These are phyloP conservation scores for Candida michaelii DNA, from an alignment of 805 yeast species.

Conservation along the genomic window DNA sequence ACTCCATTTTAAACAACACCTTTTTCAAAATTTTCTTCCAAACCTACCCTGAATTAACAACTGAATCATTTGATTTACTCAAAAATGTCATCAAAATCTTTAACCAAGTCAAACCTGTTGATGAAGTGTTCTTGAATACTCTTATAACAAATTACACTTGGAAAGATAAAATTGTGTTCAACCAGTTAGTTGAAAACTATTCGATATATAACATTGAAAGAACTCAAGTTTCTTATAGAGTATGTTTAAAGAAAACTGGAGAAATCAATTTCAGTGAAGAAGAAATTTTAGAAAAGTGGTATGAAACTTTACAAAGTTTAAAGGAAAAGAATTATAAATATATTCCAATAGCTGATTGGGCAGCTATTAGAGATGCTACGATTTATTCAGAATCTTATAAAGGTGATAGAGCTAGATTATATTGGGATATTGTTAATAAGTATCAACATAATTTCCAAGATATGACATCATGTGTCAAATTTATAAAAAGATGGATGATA, in stretches of 20 bases:
- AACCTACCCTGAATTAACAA: constrained; percentile 49
- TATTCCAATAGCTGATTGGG: constrained; percentile 84
- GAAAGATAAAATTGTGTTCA: constrained; percentile 65
- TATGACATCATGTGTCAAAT: constrained; percentile 29
- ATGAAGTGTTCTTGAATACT: constrained; percentile 81
- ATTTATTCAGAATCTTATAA: constrained; percentile 38
- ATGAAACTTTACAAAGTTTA: constrained; percentile 43
- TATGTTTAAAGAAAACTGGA: constrained; percentile 71
- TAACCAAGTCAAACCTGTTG: constrained; percentile 57
- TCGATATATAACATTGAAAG: constrained; percentile 54
- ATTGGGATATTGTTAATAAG: constrained; percentile 53
- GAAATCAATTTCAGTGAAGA: constrained; percentile 49
- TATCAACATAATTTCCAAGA: constrained; percentile 46
- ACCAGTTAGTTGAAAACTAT: constrained; percentile 62
- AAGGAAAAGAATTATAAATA: constrained; percentile 58
- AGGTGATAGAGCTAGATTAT: constrained; percentile 50
- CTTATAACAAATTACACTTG: constrained; percentile 66
- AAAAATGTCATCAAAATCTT: constrained; percentile 57
- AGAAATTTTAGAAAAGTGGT: constrained; percentile 61
- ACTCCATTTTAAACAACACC: constrained; percentile 67
- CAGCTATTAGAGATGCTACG: constrained; percentile 78
- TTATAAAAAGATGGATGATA: constrained; percentile 23
- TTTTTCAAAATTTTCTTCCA: constrained; percentile 69
- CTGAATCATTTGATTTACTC: constrained; percentile 57
- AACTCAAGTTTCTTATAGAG: constrained; percentile 71